A percentile compares a stretch with the other conserved stretches of the same genome.
Evolutionary conservation across 495 filamentous ascomycete species (phyloP).

Genomic region (Trichoderma erinaceum): DNA sequence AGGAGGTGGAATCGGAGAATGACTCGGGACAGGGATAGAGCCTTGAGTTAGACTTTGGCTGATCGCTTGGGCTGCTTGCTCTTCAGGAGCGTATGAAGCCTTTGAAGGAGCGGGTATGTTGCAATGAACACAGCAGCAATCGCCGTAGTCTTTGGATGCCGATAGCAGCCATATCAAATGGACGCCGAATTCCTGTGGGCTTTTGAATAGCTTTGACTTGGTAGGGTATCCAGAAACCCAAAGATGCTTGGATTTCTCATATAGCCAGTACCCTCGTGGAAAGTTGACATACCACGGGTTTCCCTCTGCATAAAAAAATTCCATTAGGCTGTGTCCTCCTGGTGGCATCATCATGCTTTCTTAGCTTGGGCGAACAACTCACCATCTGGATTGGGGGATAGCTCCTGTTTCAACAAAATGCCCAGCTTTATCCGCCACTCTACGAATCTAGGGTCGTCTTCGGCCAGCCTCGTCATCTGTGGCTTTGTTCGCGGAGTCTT

Average conservation of each 20-base stretch:
- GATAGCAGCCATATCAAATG: slow-evolving; percentile 17
- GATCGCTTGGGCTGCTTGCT: background rate
- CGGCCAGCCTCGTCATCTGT: slow-evolving; percentile 15
- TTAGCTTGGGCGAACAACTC: background rate
- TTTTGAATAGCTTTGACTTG: slow-evolving; percentile 18
- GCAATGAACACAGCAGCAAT: slow-evolving; percentile 17
- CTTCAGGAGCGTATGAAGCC: background rate
- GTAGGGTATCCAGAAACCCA: slow-evolving; percentile 18
- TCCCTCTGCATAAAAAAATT: slow-evolving; percentile 8
- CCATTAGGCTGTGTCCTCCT: background rate
- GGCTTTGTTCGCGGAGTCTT: slow-evolving; percentile 11
- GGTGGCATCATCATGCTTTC: background rate
- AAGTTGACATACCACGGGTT: slow-evolving; percentile 17
- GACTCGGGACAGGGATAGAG: background rate
- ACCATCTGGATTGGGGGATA: slow-evolving; percentile 17
- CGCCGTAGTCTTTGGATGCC: slow-evolving; percentile 16
- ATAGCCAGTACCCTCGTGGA: slow-evolving; percentile 17
- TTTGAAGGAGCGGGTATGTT: background rate
- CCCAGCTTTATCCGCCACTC: slow-evolving; percentile 18
- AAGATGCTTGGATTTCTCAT: slow-evolving; percentile 17
- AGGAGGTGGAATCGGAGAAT: background rate
- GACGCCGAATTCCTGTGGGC: slow-evolving; percentile 15
- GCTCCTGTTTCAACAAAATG: slow-evolving; percentile 16
- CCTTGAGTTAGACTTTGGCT: background rate
- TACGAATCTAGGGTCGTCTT: slow-evolving; percentile 17